These are phyloP conservation scores for Lodderomyces parapsilosis DNA, from an alignment of 1,139 yeast genomes.

Conservation along the genomic window DNA sequence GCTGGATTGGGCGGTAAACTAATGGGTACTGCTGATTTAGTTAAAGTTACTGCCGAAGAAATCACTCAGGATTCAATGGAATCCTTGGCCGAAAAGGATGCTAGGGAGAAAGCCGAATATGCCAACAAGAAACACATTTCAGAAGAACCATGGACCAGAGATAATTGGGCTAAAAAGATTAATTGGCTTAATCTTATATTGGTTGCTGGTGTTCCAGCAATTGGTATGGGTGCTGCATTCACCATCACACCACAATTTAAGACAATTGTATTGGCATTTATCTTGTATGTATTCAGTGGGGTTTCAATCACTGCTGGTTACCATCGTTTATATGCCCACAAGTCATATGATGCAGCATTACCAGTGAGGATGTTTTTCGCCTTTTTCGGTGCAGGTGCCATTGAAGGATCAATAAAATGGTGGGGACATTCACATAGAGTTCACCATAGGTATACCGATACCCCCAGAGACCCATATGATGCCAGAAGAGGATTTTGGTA, in stretches of 20 bases:
- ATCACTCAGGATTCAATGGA: conserved; percentile 54
- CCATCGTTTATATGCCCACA: conserved; percentile 77
- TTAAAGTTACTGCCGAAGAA: conserved; percentile 63
- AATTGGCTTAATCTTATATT: conserved; percentile 91
- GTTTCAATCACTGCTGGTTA: conserved; percentile 89
- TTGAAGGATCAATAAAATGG: conserved; percentile 98
- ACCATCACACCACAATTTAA: conserved; percentile 52
- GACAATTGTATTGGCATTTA: conserved; percentile 59
- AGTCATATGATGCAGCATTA: conserved; percentile 72
- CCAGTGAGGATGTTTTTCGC: conserved; percentile 77
- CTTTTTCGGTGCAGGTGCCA: conserved; percentile 89
- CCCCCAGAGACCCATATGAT: conserved; percentile 94
- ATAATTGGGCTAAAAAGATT: conserved; percentile 83
- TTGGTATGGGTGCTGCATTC: conserved; percentile 57
- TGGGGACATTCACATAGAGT: conserved; percentile 98
- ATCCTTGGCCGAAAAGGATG: conserved; percentile 53
- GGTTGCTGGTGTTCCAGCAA: conserved; percentile 67
- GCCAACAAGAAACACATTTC: conserved; percentile 67
- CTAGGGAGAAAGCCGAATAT: conserved; percentile 47
- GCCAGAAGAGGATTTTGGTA: conserved; percentile 96
- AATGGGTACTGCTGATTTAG: conserved; percentile 78
- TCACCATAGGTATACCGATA: conserved; percentile 97
- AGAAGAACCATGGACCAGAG: conserved; percentile 85
- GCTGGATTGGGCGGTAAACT: conserved; percentile 75
- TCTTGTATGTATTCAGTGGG: conserved; percentile 73